phyloP scores from a whole-genome alignment of 495 filamentous ascomycete genomes.

The Talaromyces nanjingensis region DNA sequence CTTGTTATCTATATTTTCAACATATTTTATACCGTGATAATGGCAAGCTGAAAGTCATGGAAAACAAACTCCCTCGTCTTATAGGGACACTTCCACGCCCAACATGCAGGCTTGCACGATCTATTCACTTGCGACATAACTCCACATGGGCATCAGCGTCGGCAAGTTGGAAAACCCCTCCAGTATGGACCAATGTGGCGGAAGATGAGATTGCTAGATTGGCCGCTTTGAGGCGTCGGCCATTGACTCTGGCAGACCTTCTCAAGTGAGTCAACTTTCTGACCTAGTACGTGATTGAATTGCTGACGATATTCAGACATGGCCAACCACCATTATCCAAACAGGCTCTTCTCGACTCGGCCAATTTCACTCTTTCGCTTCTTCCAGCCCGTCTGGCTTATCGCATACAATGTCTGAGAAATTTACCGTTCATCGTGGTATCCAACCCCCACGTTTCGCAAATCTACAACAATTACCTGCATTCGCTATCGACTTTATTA shows the following conservation, averaged over 20 bases:
- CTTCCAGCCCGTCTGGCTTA: conserved; percentile 91
- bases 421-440: conserved; percentile 94
- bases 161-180: conserved; percentile 9
- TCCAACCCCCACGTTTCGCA: conserved; percentile 86
- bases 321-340: conserved; percentile 82
- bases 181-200: conserved; percentile 33
- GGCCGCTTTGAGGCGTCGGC: conserved; percentile 70
- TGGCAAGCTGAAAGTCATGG: conserved; percentile 1
- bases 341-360: conserved; percentile 72
- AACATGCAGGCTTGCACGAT: background rate
- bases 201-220: conserved; percentile 72
- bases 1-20: background rate
- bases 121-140: background rate
- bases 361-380: conserved; percentile 90
- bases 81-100: background rate
- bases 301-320: conserved; percentile 46
- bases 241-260: conserved; percentile 78
- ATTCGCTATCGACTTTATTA: conserved; percentile 81
- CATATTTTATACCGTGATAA: background rate
- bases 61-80: background rate
- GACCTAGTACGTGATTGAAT: background rate
- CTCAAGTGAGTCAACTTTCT: conserved; percentile 54
- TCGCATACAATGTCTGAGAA: conserved; percentile 83
- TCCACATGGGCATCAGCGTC: background rate
- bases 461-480: conserved; percentile 93